These are phyloP conservation scores for Ramaria sp. DNA, from an alignment of 768 basidiomycete genomes.

Conservation along the genomic window DNA sequence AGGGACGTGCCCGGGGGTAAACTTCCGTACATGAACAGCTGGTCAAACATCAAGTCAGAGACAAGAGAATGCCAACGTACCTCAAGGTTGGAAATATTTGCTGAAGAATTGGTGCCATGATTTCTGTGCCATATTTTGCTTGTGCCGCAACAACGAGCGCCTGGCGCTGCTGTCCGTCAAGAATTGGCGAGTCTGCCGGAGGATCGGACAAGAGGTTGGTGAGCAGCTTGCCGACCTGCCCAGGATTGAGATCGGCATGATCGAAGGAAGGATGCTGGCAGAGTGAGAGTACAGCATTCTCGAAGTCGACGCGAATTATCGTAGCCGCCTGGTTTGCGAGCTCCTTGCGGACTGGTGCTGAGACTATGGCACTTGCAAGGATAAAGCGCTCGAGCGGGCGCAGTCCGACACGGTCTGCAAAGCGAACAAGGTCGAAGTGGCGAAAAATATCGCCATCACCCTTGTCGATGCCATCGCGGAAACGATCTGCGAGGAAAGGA, in stretches of 20 bases:
- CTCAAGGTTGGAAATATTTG: slow-evolving; percentile 65
- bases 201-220: slow-evolving; percentile 68
- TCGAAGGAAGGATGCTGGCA: slow-evolving; percentile 78
- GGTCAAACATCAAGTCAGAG: slow-evolving; percentile 11
- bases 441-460: slow-evolving; percentile 78
- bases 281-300: slow-evolving; percentile 62
- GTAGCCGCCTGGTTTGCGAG: slow-evolving; percentile 46
- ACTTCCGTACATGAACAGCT: slow-evolving; percentile 27
- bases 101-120: slow-evolving; percentile 61
- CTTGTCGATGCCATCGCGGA: slow-evolving; percentile 82
- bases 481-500: slow-evolving; percentile 82
- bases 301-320: slow-evolving; percentile 69
- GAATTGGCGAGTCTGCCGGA: slow-evolving; percentile 53
- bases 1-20: slow-evolving; percentile 56
- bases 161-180: slow-evolving; percentile 66
- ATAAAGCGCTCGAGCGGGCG: slow-evolving; percentile 72
- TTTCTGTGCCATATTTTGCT: slow-evolving; percentile 71
- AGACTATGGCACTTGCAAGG: slow-evolving; percentile 62
- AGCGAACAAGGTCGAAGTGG: slow-evolving; percentile 74
- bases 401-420: slow-evolving; percentile 71
- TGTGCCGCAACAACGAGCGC: slow-evolving; percentile 65
- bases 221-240: slow-evolving; percentile 70
- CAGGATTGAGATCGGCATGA: slow-evolving; percentile 63
- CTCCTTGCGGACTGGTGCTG: slow-evolving; percentile 43
- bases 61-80: slow-evolving; percentile 27